Base-by-base conservation (phyloP, 225 moss, liverwort and hornwort species). In the Rhytidiadelphus loreus region DNA sequence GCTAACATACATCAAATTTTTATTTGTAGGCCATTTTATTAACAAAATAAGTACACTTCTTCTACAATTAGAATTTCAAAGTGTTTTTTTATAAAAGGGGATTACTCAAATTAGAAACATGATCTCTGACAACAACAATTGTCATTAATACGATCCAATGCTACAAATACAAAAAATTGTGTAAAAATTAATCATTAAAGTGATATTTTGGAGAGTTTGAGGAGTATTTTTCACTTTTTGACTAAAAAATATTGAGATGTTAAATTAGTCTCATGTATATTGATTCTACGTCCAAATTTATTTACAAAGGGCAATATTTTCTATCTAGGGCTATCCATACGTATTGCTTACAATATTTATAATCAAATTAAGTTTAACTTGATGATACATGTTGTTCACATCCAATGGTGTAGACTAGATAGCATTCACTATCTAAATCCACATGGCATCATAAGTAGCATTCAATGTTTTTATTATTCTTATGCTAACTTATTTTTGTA, bases 311-410 rank as follows among this genome's bases (percentile, higher is more conserved):
- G 3, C 30, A 46, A 30, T 25, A 11, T 46, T 26, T 26, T 46
- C 18, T 73, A 73, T 73, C 5, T 30, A 73, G 1, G 11, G 19
- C 29, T 46, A 73, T 73, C 46, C 0, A 46, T 18, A 19, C 30
- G 6, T 30, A 29, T 0, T 46, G 0, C 3, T 30, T 2, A 73
- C 1, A 18, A 5, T 2, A 73, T 29, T 10, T 73, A 29, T 3
- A 43, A 71, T 28, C 26, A 43, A 71, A 71, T 26, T 26, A 73
- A 6, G 11, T 46, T 6, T 73, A 73, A 29, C 2, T 29, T 72
- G 9, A 2, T 44, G 29, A 5, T 26, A 28, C 6, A 17, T 71
- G 17, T 1, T 28, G 29, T 30, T 30, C 73, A 30, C 44, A 73
- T 46, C 1, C 11, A 46, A 46, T 46, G 11, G 18, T 1, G 0